Conservation (phyloP, 108 stramenopile species). For the Poteriospumella lacustris region DNA sequence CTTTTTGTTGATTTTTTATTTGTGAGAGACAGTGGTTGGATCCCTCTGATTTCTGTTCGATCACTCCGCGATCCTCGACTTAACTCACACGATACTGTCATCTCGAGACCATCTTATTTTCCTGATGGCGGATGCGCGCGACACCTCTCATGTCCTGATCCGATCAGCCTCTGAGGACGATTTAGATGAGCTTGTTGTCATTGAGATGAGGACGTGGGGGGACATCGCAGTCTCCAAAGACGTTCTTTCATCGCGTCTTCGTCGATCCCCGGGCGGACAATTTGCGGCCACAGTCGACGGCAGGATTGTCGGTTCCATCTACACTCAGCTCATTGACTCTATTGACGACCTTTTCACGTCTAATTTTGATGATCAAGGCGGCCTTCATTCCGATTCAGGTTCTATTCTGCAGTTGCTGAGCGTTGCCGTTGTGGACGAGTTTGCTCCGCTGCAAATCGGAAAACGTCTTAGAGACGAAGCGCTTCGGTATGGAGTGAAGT, state of each 20-base stretch:
- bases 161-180: not conserved
- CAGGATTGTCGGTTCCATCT: not conserved
- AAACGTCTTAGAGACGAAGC: not conserved
- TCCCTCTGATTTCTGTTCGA: too few relatives aligned
- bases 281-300: not conserved
- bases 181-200: not conserved
- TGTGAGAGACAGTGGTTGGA: too few relatives aligned
- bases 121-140: too few relatives aligned
- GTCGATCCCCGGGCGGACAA: not conserved
- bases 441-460: not conserved
- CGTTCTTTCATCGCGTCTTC: not conserved
- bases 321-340: not conserved
- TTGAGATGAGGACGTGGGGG: not conserved
- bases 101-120: too few relatives aligned
- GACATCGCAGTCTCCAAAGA: not conserved
- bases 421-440: not conserved
- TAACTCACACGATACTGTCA: too few relatives aligned
- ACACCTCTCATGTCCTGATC: too few relatives aligned
- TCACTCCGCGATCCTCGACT: too few relatives aligned
- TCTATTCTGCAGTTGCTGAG: not conserved
- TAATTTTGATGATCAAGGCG: not conserved
- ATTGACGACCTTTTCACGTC: not conserved
- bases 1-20: too few relatives aligned
- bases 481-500: not conserved
- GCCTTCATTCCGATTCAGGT: not conserved